A percentile compares a stretch with the other conserved stretches of the same genome.
These are phyloP conservation scores for Cladophialophora psammophila DNA, from an alignment of 2,329 filamentous ascomycete genomes.

Conservation along the genomic window DNA sequence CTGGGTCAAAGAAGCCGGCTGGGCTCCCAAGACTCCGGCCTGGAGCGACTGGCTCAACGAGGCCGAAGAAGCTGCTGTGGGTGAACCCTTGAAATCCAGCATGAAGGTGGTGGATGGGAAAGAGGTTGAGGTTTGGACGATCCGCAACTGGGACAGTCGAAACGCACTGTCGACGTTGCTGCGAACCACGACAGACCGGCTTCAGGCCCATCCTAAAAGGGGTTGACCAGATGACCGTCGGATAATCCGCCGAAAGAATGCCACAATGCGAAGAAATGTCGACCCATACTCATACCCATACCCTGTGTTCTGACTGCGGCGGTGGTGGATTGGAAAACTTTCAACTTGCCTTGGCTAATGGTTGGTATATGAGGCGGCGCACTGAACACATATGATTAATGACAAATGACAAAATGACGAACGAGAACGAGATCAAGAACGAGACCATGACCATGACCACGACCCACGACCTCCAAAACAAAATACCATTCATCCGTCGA, in stretches of 20 bases:
- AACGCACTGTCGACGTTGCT: constrained; percentile 38
- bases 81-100: constrained; percentile 34
- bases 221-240: not conserved
- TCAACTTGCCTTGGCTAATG: not conserved
- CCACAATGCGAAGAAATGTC: no score
- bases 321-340: not conserved
- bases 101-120: constrained; percentile 30
- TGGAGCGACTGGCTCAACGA: constrained; percentile 53
- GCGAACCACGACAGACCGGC: constrained; percentile 37
- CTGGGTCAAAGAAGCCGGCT: constrained; percentile 53
- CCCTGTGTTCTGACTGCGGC: not conserved
- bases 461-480: not conserved
- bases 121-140: constrained; percentile 39
- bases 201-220: constrained; percentile 15
- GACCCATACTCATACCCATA: no score
- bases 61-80: constrained; percentile 43
- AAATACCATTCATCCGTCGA: no score
- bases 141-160: constrained; percentile 40
- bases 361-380: not conserved
- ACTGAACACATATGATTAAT: not conserved
- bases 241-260: no score
- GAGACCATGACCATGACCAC: not conserved
- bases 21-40: constrained; percentile 51
- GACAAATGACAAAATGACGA: not conserved
- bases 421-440: not conserved